A percentile compares a stretch with the other conserved stretches of the same genome.
These are phyloP conservation scores for Aspergillus tamarii DNA, from an alignment of 2,329 filamentous ascomycete species.

Conservation along the genomic window DNA sequence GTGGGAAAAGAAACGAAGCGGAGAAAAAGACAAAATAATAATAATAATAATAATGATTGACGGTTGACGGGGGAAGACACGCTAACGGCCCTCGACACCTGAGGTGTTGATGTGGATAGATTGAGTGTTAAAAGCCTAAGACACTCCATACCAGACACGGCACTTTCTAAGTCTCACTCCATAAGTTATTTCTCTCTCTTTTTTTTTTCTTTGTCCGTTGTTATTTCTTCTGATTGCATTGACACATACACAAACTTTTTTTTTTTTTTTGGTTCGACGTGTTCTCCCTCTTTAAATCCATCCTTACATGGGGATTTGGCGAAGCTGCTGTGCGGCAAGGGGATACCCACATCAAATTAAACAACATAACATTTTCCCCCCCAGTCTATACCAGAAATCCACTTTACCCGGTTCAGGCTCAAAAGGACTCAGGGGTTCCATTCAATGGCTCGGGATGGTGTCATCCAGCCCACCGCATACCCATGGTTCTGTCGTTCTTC, in stretches of 20 bases:
- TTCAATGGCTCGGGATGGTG: neutral
- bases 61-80: neutral
- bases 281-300: neutral
- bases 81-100: neutral
- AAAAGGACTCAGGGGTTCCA: neutral
- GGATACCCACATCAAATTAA: slow-evolving; percentile 5
- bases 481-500: slow-evolving; percentile 3
- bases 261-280: neutral
- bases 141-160: neutral
- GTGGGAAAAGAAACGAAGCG: neutral
- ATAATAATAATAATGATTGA: neutral
- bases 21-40: no score
- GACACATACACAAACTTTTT: neutral
- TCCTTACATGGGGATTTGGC: neutral
- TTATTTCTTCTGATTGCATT: neutral
- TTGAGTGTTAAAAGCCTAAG: neutral
- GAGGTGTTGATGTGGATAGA: neutral
- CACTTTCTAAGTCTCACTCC: neutral
- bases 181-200: neutral
- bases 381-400: slow-evolving; percentile 4
- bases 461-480: neutral
- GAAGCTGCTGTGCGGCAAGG: neutral
- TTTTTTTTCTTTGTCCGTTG: neutral
- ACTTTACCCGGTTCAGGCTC: neutral
- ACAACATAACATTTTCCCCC: neutral